A percentile compares a stretch with the other conserved stretches of the same genome.
Evolutionary conservation across 495 filamentous ascomycete genomes (phyloP).

Genomic region (Penicillium cataractarum): DNA sequence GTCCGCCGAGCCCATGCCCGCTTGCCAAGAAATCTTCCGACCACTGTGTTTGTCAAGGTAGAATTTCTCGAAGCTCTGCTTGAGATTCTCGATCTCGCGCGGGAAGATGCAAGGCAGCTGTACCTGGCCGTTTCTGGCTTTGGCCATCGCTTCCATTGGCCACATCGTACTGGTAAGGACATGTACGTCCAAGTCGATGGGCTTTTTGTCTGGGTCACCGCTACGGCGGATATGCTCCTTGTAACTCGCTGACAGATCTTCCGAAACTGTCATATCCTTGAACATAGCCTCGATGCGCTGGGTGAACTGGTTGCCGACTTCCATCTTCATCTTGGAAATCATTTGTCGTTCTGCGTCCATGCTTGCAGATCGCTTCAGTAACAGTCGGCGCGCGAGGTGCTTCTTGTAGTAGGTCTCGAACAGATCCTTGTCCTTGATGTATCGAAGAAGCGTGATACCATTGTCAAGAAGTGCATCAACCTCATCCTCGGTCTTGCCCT

Average conservation of each 20-base stretch:
- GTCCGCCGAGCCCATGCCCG: conserved; percentile 83
- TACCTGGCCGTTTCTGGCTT: conserved; percentile 55
- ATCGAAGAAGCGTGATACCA: conserved; percentile 82
- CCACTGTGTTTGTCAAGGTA: conserved; percentile 89
- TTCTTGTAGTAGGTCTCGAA: conserved; percentile 99
- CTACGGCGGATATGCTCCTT: conserved; percentile 65
- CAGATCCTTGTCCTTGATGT: conserved; percentile 88
- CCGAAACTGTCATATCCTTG: conserved; percentile 90
- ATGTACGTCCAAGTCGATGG: conserved; percentile 77
- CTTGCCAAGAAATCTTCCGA: conserved; percentile 82
- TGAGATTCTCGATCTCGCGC: conserved; percentile 70
- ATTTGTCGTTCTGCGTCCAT: conserved; percentile 92
- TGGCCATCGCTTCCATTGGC: conserved; percentile 84
- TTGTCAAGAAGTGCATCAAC: conserved; percentile 89
- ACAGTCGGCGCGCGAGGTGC: conserved; percentile 81
- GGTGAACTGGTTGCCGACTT: conserved; percentile 93
- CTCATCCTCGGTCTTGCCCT: conserved; percentile 87
- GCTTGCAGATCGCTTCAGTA: conserved; percentile 85
- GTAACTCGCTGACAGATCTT: conserved; percentile 79
- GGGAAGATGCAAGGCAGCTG: conserved; percentile 69
- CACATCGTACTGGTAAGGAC: conserved; percentile 93
- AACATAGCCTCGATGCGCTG: conserved; percentile 96
- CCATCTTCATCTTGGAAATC: conserved; percentile 94
- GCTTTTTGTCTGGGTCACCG: conserved; percentile 66
- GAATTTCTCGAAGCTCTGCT: conserved; percentile 86